phyloP scores from a whole-genome alignment of 208 protist species.

The Wallacemonas sp. region DNA sequence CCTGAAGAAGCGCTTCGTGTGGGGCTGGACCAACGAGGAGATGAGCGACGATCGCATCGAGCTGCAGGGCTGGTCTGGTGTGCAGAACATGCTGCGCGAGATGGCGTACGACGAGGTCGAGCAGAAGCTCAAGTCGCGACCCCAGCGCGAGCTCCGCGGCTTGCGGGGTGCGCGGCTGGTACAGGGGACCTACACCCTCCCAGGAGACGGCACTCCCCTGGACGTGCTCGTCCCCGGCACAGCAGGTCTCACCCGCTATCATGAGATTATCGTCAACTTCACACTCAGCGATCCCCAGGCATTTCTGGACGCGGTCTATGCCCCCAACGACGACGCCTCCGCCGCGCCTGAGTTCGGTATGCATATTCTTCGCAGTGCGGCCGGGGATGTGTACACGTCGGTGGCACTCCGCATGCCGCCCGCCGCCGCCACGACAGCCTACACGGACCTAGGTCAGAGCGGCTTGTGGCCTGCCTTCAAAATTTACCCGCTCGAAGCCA shows the following conservation, averaged over 20 bases:
- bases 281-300: slow-evolving; percentile 18
- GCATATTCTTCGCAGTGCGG: slow-evolving; percentile 24
- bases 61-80: slow-evolving; percentile 45
- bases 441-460: slow-evolving; percentile 19
- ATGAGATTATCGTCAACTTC: slow-evolving; percentile 48
- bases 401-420: slow-evolving; percentile 43
- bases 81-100: slow-evolving; percentile 43
- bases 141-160: slow-evolving; percentile 32
- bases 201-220: slow-evolving; percentile 2
- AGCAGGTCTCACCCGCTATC: slow-evolving; percentile 29
- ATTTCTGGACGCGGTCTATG: slow-evolving; percentile 28
- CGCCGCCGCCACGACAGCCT: slow-evolving; percentile 7
- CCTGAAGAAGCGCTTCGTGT: slow-evolving; percentile 44
- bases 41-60: slow-evolving; percentile 30
- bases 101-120: slow-evolving; percentile 43
- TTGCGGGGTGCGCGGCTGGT: slow-evolving; percentile 25
- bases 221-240: slow-evolving; percentile 12
- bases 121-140: slow-evolving; percentile 39
- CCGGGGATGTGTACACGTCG: slow-evolving; percentile 22
- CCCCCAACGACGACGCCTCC: slow-evolving; percentile 7
- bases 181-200: background rate
- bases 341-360: slow-evolving; percentile 39
- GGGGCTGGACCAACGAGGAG: slow-evolving; percentile 52
- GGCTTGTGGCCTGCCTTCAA: slow-evolving; percentile 23
- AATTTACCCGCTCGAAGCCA: slow-evolving; percentile 15